Evolutionary conservation across 1,139 yeast genomes (phyloP), one percentile per base, ranked within the genome.

Genomic region (Tardiomyces blankii): DNA sequence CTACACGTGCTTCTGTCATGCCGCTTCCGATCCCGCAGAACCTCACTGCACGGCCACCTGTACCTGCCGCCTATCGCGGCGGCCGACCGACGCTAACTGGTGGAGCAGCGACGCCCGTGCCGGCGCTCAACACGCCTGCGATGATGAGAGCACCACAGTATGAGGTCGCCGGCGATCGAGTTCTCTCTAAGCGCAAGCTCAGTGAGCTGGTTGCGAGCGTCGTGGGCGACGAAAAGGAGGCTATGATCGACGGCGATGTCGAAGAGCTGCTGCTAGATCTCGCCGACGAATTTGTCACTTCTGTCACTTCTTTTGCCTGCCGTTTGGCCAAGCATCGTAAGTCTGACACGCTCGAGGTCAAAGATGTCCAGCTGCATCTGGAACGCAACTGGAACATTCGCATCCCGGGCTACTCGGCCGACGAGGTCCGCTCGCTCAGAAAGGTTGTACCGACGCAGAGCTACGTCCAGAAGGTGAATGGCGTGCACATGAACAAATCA

Each of bases 301-400:
- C 85, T 44, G 95, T 93, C 2, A 87, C 96, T 0, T 75, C 87
- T 2, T 91, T 91, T 69, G 95, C 96, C 0, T 91, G 98, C 62
- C 77, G 93, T 47, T 70, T 91, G 55, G 98, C 99, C 16, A 91
- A 91, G 62, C 96, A 89, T 59, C 75, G 98, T 53, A 87, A 87
- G 61, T 78, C 87, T n/a, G 96, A 89, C 51, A 76, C 80, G 44
- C 70, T 91, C 40, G 97, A 91, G 57, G 86, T 85, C 18, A 80
- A 82, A 57, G 98, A 91, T 62, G 77, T 93, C 44, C 98, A 91
- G 65, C 67, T 91, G 48, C 96, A 91, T 62, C 70, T 91, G 56
- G 98, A 93, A 59, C 78, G 89, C 54, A 91, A 89, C 62, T 91
- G 97, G 97, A 89, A 89, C 62, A 86, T 91, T 50, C 76, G 95